These are phyloP conservation scores for Trichoderma cornu-damae DNA, from an alignment of 2,329 filamentous ascomycete genomes.

Conservation along the genomic window DNA sequence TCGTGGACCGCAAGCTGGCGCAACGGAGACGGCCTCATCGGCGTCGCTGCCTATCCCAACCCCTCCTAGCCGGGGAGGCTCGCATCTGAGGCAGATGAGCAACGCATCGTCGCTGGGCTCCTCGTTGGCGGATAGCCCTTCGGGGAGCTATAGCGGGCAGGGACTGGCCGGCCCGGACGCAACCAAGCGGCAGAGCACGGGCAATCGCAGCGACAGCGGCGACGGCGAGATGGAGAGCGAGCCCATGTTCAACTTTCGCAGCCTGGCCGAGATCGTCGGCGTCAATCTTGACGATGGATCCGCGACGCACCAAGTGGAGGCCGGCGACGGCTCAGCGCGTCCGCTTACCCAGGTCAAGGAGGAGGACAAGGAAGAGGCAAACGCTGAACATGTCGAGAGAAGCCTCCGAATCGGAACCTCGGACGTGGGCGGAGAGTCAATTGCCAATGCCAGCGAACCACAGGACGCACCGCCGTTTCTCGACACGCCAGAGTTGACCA, in stretches of 20 bases:
- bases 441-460: not conserved
- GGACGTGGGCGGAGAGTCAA: not conserved
- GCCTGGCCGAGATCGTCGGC: constrained; percentile 77
- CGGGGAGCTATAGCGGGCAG: constrained; percentile 45
- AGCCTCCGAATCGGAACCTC: constrained; percentile 1
- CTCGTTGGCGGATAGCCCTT: constrained; percentile 63
- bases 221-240: constrained; percentile 56
- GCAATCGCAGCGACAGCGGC: constrained; percentile 42
- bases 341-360: constrained; percentile 37
- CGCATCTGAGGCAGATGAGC: constrained; percentile 76
- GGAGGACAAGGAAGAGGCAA: constrained; percentile 33
- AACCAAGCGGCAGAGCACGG: constrained; percentile 48
- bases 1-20: constrained; percentile 35
- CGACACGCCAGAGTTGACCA: constrained; percentile 39
- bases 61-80: constrained; percentile 55
- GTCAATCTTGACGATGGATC: constrained; percentile 50
- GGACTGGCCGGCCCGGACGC: constrained; percentile 33
- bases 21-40: constrained; percentile 31
- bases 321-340: constrained; percentile 22
- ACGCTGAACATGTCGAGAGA: constrained; percentile 32
- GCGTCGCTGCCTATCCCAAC: constrained; percentile 43
- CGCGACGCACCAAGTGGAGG: constrained; percentile 28
- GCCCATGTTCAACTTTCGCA: constrained; percentile 87
- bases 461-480: constrained; percentile 13
- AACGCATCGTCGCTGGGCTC: constrained; percentile 81